Percentiles rank a stretch among this genome's conserved stretches.
phyloP scores from a whole-genome alignment of 2,329 filamentous ascomycete species.

The Alternaria consortialis region DNA sequence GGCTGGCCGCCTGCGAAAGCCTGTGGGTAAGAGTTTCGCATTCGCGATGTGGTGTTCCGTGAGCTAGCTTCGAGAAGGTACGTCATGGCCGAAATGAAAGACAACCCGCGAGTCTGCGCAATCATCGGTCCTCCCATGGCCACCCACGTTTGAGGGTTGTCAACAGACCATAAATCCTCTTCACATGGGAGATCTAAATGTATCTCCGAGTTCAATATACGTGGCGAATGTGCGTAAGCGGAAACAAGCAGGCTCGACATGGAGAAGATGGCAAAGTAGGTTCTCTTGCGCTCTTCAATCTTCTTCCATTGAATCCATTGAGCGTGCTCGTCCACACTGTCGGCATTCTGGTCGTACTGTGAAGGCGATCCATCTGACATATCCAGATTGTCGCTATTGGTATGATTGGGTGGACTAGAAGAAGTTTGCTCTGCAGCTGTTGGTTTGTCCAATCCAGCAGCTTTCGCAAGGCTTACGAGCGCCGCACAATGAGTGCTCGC shows the following conservation, averaged over 20 bases:
- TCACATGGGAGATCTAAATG: constrained; percentile 88
- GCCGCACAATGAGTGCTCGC: constrained; percentile 92
- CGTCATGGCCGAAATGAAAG: constrained; percentile 84
- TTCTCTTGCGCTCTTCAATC: constrained; percentile 89
- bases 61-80: constrained; percentile 82
- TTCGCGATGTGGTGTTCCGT: constrained; percentile 57
- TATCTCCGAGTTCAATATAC: constrained; percentile 93
- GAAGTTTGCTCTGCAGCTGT: constrained; percentile 30
- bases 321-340: constrained; percentile 64
- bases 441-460: constrained; percentile 77
- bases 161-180: constrained; percentile 87
- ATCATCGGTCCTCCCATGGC: constrained; percentile 76
- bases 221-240: constrained; percentile 90
- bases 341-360: constrained; percentile 55
- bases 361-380: constrained; percentile 60
- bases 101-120: constrained; percentile 74
- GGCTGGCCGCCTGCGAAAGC: constrained; percentile 59
- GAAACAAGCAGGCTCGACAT: constrained; percentile 90
- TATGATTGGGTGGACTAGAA: constrained; percentile 33
- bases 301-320: constrained; percentile 92
- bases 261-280: constrained; percentile 88
- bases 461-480: constrained; percentile 87
- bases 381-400: constrained; percentile 64
- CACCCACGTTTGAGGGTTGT: constrained; percentile 82
- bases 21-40: constrained; percentile 53